Evolutionary conservation across 768 basidiomycete genomes (phyloP).

Genomic region (Lactarius sanguifluus): DNA sequence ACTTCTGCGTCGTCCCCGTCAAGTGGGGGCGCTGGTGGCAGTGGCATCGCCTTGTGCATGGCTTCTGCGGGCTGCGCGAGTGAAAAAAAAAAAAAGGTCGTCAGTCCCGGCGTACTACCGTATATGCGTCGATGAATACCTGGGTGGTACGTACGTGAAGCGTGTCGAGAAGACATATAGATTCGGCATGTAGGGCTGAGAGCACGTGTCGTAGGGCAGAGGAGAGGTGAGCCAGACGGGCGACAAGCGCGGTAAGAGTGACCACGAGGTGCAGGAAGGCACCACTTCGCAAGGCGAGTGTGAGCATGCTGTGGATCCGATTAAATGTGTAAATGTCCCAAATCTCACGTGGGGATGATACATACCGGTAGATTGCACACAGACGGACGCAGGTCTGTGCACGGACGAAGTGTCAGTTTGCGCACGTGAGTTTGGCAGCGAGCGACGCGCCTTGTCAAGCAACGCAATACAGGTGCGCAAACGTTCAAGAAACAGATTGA

Average conservation of each 20-base stretch:
- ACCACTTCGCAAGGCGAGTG: slow-evolving; percentile 64
- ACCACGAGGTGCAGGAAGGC: slow-evolving; percentile 73
- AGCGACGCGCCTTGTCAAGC: slow-evolving; percentile 47
- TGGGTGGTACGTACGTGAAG: slow-evolving; percentile 20
- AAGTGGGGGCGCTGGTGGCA: neutral
- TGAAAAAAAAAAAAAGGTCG: neutral
- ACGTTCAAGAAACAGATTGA: slow-evolving; percentile 40
- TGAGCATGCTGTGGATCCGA: slow-evolving; percentile 49
- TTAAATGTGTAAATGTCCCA: slow-evolving; percentile 1
- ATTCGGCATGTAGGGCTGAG: slow-evolving; percentile 14
- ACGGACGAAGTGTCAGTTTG: slow-evolving; percentile 1
- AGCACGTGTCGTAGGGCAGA: slow-evolving; percentile 10
- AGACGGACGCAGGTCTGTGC: slow-evolving; percentile 48
- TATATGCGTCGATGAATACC: neutral
- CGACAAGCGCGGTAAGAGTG: slow-evolving; percentile 57
- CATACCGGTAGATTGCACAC: slow-evolving; percentile 54
- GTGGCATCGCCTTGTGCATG: neutral
- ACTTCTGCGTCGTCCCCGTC: neutral
- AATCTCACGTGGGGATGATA: neutral
- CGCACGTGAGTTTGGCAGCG: neutral
- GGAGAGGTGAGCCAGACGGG: slow-evolving; percentile 45
- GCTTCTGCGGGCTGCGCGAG: slow-evolving; percentile 8
- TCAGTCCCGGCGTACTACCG: neutral
- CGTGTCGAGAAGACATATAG: neutral
- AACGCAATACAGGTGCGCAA: slow-evolving; percentile 41